Evolutionary conservation across 108 stramenopile species (phyloP), one percentile per base, ranked within the genome.

Genomic region (Skeletonema grethae): DNA sequence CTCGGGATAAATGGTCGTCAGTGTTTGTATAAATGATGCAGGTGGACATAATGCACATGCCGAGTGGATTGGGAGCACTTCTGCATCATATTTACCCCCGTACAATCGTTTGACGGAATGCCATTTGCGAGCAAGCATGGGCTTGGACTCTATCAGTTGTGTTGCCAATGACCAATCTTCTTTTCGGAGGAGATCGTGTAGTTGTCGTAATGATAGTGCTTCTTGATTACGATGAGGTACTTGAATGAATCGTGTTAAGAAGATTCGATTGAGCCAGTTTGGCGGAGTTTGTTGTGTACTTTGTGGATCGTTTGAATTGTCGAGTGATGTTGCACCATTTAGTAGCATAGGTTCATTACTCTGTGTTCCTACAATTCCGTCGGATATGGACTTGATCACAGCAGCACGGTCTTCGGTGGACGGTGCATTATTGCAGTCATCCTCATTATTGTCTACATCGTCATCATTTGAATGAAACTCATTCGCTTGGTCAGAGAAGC

Each of bases 161-260:
- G 77, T 72, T 46, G 77, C 77, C 36, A 78, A 66, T 56, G 70
- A 67, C 77, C 77, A 78, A 61, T 78, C 77, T 67, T 78, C 77
- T 20, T 67, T 78, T 25, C 65, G 65, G 16, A 78, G 41, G 11
- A 70, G 60, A 20, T 20, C 13, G 55, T 78, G 77, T 13, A 78
- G 59, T 67, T 78, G 61, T 55, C 12, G n/a, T 7, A 46, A 63
- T 34, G 15, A 43, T 18, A 28, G 1, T 28, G 22, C 57, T 29
- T 39, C 5, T 9, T 25, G 36, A 20, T 12, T 53, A 3, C 24
- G 46, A 5, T 48, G 11, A 0, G 46, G 46, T 18, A 48, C 13
- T 48, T 48, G 46, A 18, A 48, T 48, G 18, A 48, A 48, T 7
- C 46, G n/a, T 48, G 46, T 48, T 1, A 20, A 7, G 46, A 48